Base-by-base conservation (phyloP, 805 yeast species). In the Starmerella apis region DNA sequence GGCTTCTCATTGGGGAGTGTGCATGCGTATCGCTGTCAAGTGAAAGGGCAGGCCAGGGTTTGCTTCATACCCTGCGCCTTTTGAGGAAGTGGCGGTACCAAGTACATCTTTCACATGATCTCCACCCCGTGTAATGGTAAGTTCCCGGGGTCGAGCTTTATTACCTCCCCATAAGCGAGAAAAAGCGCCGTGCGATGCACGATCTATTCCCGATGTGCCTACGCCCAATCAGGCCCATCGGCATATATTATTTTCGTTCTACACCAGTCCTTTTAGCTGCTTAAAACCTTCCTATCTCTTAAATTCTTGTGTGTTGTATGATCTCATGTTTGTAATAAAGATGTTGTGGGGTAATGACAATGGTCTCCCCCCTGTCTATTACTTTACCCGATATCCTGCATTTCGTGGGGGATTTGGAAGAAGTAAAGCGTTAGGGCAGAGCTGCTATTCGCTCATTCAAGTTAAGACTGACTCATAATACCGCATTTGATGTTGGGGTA, bases 51-150 rank as follows among this genome's bases (percentile, higher is more conserved):
- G 41, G 41, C 27, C 13, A 14, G 41, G 41, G 41, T n/a, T 37
- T 37, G 28, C 27, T 23, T 20, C 41, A 11, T 22, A 37, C 41
- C 41, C 41, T 37, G 41, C 41, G 27, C 27, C 41, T 37, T 18
- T 37, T 25, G 14, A 23, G 16, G 16, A 23, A 19, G 41, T 37
- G 41, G 41, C 41, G 41, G 41, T 20, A 8, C 27, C 13, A 11
- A 37, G 13, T 23, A 37, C 27, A 37, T 8, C 10, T 11, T 16
- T 1, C 37, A 33, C 37, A 27, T 37, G 41, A 37, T 20, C 13
- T 3, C 3, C 13, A 16, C 20, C 37, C 37, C 37, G 37, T n/a
- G 37, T 33, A 33, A 33, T 13, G 35, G 16, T 7, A 6, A 33
- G 37, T 5, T n/a, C 9, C 11, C 22, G 19, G 22, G 37, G 37